Base-by-base conservation (phyloP, 371 early-diverging fungal species). In the Syncephalastrum racemosum region DNA sequence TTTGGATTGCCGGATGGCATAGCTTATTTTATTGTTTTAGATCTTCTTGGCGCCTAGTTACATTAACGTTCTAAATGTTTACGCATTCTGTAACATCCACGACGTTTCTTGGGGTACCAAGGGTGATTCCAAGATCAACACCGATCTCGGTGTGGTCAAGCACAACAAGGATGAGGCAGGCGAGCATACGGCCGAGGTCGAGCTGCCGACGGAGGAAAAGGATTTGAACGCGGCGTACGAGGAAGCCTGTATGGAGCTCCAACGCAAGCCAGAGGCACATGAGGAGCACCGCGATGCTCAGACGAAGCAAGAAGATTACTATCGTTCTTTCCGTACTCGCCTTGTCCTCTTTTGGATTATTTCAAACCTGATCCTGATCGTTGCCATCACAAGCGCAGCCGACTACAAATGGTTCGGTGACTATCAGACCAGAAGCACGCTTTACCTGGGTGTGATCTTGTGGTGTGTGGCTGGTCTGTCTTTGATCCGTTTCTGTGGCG, bases 21-120 rank as follows among this genome's bases (percentile, higher is more conserved):
- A 8, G 12, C 36, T 31, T 46, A 59, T 82, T 52, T 80, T 88
- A 54, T 41, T 81, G 27, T 86, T 83, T 53, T 84, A 85, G 59
- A 61, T 86, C 56, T 70, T 85, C 62, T 64, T 86, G 64, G 72
- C 85, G 2, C 88, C 86, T 20, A 76, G 76, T 50, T 87, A 82
- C 59, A 78, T 73, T 62, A 85, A 85, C 59, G 74, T 86, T 31
- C 67, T 88, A 39, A 84, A 81, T 55, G 79, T 85, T 23, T 88
- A 88, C 49, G 86, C 88, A 2, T 86, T 85, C 67, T 86, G 86
- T 66, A 88, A 88, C 60, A 84, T 79, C 1, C 85, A 83, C 62
- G 88, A 88, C 66, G 84, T 88, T 19, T 82, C 91, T 3, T 96
- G 96, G 96, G 96, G 96, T 45, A 96, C 96, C 24, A 95, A 95